phyloP scores from a whole-genome alignment of 352 stramenopile species.

The Globisporangium nunn region DNA sequence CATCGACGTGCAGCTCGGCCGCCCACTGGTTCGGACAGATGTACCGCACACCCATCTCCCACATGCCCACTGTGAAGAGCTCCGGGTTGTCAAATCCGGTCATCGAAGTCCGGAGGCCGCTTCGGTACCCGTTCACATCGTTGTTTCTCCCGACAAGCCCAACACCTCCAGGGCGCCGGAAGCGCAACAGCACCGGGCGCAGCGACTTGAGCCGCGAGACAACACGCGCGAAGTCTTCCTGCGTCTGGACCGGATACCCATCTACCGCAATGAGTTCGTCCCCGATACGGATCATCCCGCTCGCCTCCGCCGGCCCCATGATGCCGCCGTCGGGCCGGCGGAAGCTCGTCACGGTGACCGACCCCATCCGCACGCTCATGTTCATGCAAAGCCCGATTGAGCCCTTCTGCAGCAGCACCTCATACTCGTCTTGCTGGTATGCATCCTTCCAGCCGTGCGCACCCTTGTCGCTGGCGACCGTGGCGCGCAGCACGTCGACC shows the following conservation, averaged over 20 bases:
- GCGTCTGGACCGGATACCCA: constrained; percentile 60
- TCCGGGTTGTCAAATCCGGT: constrained; percentile 66
- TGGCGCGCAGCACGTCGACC: constrained; percentile 57
- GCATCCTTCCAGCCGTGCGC: constrained; percentile 64
- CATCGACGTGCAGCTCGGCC: constrained; percentile 77
- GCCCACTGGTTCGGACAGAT: constrained; percentile 69
- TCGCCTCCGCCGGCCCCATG: constrained; percentile 76
- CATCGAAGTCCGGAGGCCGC: constrained; percentile 57
- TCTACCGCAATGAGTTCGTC: constrained; percentile 84
- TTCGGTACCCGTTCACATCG: constrained; percentile 47
- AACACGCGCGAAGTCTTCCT: constrained; percentile 79
- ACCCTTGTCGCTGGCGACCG: constrained; percentile 26
- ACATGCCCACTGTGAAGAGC: constrained; percentile 72
- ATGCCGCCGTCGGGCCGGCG: constrained; percentile 61
- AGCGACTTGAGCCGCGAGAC: constrained; percentile 79
- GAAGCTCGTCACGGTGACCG: constrained; percentile 79
- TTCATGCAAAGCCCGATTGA: constrained; percentile 87
- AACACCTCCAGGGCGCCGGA: constrained; percentile 44
- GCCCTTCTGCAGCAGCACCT: constrained; percentile 83
- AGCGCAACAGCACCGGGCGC: constrained; percentile 71
- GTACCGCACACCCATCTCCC: constrained; percentile 81
- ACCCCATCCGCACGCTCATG: constrained; percentile 80
- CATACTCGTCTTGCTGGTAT: constrained; percentile 70
- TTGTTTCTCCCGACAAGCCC: constrained; percentile 28
- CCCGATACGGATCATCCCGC: constrained; percentile 64